Base-by-base conservation (phyloP, 257 asterid species). In the Handroanthus guayacan region DNA sequence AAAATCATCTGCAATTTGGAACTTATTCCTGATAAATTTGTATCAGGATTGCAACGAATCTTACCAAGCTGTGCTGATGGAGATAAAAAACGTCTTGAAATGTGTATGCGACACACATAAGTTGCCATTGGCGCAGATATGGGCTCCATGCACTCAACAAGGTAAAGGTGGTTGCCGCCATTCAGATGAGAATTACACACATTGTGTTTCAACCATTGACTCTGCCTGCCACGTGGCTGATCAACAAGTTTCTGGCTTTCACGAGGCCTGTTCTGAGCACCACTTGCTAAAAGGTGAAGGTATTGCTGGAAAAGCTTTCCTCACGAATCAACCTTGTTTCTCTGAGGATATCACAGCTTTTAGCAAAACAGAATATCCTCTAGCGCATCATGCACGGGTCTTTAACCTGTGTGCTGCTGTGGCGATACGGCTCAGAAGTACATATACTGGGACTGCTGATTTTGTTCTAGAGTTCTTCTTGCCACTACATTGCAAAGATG, bases 281-380 rank as follows among this genome's bases (percentile, higher is more conserved):
- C 97, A 92, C 83, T 82, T 92, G 84, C 94, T 92, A 62, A 90
- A 87, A 85, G 97, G 94, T 17, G 96, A 92, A 83, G 97, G 97
- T 34, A 75, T 92, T 80, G 87, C 86, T 10, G 97, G 97, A 31
- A 86, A 86, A 82, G 92, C 97, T 36, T 92, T 92, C 80, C 79
- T 76, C 31, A 89, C 94, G 37, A 90, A 92, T 50, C 92, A 88
- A 64, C 92, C 96, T 13, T 90, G 97, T 71, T 92, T 90, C 50
- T 78, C 96, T 0, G 82, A 84, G 55, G 93, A 92, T 74, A 74
- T 92, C 44, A 92, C 94, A 0, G 83, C 85, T 64, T 88, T 83
- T 43, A 84, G 91, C 87, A 90, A 84, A 82, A 86, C 91, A 38
- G 97, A 92, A 25, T 92, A 92, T 66, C 96, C 97, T 58, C 86